phyloP scores from a whole-genome alignment of 495 filamentous ascomycete species.

The Durotheca rogersii region DNA sequence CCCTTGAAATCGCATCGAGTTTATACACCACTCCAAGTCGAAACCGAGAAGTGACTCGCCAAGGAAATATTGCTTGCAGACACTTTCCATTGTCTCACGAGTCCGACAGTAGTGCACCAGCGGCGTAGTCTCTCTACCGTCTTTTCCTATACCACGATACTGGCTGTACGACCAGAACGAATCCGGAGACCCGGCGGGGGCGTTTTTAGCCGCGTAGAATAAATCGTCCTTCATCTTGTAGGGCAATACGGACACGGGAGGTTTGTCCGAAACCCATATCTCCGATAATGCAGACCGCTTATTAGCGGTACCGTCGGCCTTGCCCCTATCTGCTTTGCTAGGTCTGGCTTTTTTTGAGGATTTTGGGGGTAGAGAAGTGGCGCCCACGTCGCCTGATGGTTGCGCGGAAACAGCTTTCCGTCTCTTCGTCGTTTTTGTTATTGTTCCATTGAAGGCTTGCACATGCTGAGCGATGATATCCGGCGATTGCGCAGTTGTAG shows the following conservation, averaged over 20 bases:
- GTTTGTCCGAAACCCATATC: constrained; percentile 6
- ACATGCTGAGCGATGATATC: constrained; percentile 11
- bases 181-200: constrained; percentile 40
- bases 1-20: constrained; percentile 46
- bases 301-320: background rate
- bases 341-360: background rate
- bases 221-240: constrained; percentile 49
- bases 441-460: background rate
- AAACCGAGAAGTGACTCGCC: constrained; percentile 72
- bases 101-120: constrained; percentile 75
- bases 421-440: background rate
- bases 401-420: background rate
- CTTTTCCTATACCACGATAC: constrained; percentile 52
- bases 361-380: constrained; percentile 5
- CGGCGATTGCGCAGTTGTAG: constrained; percentile 14
- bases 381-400: background rate
- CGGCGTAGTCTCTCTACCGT: constrained; percentile 44
- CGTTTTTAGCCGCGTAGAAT: constrained; percentile 47
- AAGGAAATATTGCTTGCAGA: constrained; percentile 65
- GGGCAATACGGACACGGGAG: constrained; percentile 39
- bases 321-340: constrained; percentile 9
- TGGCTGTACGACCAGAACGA: constrained; percentile 68
- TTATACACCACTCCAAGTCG: constrained; percentile 78
- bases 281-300: constrained; percentile 1
- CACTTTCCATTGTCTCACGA: constrained; percentile 62